Evolutionary conservation across 768 basidiomycete species (phyloP), one percentile per base, ranked within the genome.

Genomic region (Leccinum aurantiacum): DNA sequence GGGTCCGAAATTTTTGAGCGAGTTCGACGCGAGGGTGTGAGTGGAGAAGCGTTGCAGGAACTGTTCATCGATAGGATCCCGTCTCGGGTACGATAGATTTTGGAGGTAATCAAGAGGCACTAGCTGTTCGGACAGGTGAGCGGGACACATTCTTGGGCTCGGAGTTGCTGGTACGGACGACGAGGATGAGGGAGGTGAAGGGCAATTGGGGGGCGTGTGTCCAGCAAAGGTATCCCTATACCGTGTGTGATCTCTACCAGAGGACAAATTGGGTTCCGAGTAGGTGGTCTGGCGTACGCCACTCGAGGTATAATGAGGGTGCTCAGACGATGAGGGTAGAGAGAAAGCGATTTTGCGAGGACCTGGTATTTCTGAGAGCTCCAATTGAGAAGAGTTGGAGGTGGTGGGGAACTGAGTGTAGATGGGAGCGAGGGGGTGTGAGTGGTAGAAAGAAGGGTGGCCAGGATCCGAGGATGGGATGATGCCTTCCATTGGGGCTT

Each of bases 31-130:
- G 44, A 72, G 60, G 0, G 66, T 59, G 22, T 70, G 72, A 4
- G 69, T 76, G 44, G 79, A 76, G 66, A 89, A 85, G 25, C 83
- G 81, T 63, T 84, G 81, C 53, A 89, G 74, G 57, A 86, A 75
- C 59, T 84, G 83, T 64, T 88, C 87, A 66, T 89, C 88, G 24
- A 79, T 77, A 53, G 87, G 85, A 65, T 89, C 82, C 11, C 88
- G 81, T 67, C 80, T 75, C 17, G 82, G 81, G 31, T 77, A 80
- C n/a, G 81, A 72, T 19, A 82, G 75, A 56, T 73, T 80, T 69
- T 85, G 82, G 14, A 89, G 82, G 52, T 84, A 81, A 64, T 85
- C 81, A 31, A 89, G 79, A 50, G 88, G 88, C 11, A 89, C 87
- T 0, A 89, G 78, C 60, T 73, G 69, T 46, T 74, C 73, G 0